A percentile compares a stretch with the other conserved stretches of the same genome.
Evolutionary conservation across 2,329 filamentous ascomycete genomes (phyloP).

Genomic region (Calonectria honghensis): DNA sequence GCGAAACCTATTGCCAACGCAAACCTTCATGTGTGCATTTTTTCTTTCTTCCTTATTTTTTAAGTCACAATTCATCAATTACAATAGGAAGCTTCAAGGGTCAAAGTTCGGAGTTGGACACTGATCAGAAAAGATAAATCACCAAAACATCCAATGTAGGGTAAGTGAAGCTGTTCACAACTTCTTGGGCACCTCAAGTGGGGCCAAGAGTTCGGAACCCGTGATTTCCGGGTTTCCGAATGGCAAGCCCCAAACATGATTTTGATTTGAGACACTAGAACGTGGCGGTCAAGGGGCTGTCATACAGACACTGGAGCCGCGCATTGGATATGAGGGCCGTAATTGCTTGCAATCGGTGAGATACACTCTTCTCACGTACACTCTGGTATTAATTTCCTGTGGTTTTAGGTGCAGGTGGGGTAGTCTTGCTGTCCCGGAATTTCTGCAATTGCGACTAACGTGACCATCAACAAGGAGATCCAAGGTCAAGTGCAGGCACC

Average conservation of each 20-base stretch:
- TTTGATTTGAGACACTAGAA: neutral
- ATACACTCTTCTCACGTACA: accelerated
- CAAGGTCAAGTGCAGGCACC: slow-evolving; percentile 53
- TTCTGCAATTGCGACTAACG: neutral
- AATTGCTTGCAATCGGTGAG: slow-evolving; percentile 53
- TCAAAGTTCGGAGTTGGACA: neutral
- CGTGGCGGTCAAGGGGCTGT: neutral
- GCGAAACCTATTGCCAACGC: too few species aligned
- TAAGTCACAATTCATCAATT: too few species aligned
- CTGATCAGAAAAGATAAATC: neutral
- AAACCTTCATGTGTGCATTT: too few species aligned
- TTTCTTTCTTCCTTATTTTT: too few species aligned
- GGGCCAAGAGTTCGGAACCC: neutral
- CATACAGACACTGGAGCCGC: neutral
- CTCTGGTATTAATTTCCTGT: neutral
- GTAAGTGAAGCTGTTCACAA: neutral
- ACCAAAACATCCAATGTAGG: neutral
- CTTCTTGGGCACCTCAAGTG: neutral
- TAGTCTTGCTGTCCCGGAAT: neutral
- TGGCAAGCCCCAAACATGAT: neutral
- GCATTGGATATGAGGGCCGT: slow-evolving; percentile 48
- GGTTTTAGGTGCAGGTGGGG: slow-evolving; percentile 50
- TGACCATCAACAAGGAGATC: slow-evolving; percentile 44
- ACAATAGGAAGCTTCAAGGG: too few species aligned
- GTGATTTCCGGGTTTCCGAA: neutral